Base-by-base conservation (phyloP, 768 basidiomycete species). In the Hericium rajendrae region DNA sequence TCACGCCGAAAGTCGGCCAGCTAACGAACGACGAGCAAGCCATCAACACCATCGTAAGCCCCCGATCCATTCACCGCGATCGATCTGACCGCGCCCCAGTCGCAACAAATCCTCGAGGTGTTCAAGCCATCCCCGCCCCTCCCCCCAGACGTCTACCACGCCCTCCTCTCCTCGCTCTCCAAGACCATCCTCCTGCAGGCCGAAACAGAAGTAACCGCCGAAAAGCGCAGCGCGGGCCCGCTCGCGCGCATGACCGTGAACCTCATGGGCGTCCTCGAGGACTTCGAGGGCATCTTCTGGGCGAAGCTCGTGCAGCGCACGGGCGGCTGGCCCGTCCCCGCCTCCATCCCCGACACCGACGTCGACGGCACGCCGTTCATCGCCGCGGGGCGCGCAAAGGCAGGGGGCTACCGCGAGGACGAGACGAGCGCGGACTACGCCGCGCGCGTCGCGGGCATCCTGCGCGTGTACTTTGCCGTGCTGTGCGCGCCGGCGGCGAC, bases 111-210 rank as follows among this genome's bases (percentile, higher is more conserved):
- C 22, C 62, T 76, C 46, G 70, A 72, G n/a, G 66, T 79, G 28
- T 62, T 82, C 48, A 59, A 63, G 24, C 71, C 76, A 11, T 59
- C 64, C 12, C 65, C 66, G 18, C 63, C 61, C 0, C 62, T 67
- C 55, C 66, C 69, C 12, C 60, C 62, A 39, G 62, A 68, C n/a
- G 72, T 88, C 54, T 94, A 93, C 68, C 69, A 76, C 50, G 89
- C 91, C 52, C 77, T 87, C 20, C 80, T 94, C 48, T 94, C 90
- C 20, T 87, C 93, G n/a, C 80, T 97, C 41, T 76, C 91, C 50
- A 97, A 98, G 67, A 76, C 84, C 16, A 85, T 98, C 59, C 78
- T 97, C 48, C 77, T 89, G 38, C 95, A 97, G 73, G 94, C 94
- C 16, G 94, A 97, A 73, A 88, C 85, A 0, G 95, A 98, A 70